A percentile compares a stretch with the other conserved stretches of the same genome.
phyloP scores from a whole-genome alignment of 495 filamentous ascomycete genomes.

The Halenospora varia region DNA sequence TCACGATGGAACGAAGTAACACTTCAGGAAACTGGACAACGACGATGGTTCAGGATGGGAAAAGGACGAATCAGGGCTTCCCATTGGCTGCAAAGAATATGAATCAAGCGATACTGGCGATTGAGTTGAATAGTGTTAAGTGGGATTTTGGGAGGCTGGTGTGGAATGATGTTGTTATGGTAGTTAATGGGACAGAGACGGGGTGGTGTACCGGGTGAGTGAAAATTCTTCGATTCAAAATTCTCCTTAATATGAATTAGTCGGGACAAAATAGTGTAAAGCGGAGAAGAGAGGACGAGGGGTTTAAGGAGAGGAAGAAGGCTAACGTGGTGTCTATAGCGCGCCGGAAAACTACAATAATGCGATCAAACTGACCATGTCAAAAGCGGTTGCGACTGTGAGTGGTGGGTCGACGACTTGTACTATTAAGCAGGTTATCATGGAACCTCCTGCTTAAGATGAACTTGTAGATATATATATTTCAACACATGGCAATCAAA shows the following conservation, averaged over 20 bases:
- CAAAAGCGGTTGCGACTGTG: background rate
- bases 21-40: background rate
- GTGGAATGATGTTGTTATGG: conserved; percentile 36
- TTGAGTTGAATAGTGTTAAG: conserved; percentile 31
- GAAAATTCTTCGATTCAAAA: background rate
- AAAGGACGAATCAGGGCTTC: conserved; percentile 27
- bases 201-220: conserved; percentile 6
- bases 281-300: too few species aligned
- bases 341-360: conserved; percentile 3
- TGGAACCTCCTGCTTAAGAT: conserved; percentile 1
- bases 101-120: conserved; percentile 36
- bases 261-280: too few species aligned
- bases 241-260: background rate
- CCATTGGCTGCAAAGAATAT: conserved; percentile 34
- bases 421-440: conserved; percentile 6
- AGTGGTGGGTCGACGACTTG: conserved; percentile 4
- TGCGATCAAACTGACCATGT: conserved; percentile 3
- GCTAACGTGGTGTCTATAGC: background rate
- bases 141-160: conserved; percentile 36
- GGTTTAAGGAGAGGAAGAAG: too few species aligned
- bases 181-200: conserved; percentile 6
- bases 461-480: too few species aligned
- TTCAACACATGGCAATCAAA: too few species aligned
- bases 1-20: conserved; percentile 22
- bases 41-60: conserved; percentile 8